Conservation (phyloP, 805 yeast genomes). For the Brettanomyces custersianus region DNA sequence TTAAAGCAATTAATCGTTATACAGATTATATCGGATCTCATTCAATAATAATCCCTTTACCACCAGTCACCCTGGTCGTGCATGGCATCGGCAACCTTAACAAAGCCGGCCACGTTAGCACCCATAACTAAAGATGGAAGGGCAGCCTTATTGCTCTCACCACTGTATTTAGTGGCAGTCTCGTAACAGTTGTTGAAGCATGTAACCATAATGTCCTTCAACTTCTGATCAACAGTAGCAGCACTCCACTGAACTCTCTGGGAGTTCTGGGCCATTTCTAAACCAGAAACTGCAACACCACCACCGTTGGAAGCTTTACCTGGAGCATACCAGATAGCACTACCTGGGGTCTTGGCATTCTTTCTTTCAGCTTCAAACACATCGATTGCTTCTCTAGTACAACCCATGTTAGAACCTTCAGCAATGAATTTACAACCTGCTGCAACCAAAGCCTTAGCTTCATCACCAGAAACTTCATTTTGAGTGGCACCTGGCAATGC, state of each 20-base stretch:
- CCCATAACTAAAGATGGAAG: conserved; percentile 96
- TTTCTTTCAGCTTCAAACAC: conserved; percentile 81
- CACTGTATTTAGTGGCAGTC: conserved; percentile 74
- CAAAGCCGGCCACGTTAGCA: conserved; percentile 98
- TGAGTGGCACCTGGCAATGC: conserved; percentile 98
- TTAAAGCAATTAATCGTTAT: no score
- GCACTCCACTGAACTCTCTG: conserved; percentile 85
- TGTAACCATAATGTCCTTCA: conserved; percentile 85
- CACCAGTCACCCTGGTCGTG: conserved; percentile 84
- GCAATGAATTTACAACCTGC: conserved; percentile 91
- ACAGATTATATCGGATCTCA: no score
- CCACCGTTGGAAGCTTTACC: conserved; percentile 99
- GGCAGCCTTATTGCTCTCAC: conserved; percentile 53
- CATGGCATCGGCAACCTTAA: conserved; percentile 98
- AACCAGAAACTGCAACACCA: conserved; percentile 98
- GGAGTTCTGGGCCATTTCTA: conserved; percentile 99
- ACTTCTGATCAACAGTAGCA: conserved; percentile 86
- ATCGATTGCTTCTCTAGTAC: conserved; percentile 93
- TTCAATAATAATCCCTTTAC: no score
- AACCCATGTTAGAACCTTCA: conserved; percentile 99
- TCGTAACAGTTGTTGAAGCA: conserved; percentile 90
- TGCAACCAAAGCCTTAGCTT: conserved; percentile 88
- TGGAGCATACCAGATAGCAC: conserved; percentile 94
- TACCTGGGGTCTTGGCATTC: conserved; percentile 28
- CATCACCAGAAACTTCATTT: conserved; percentile 94